Evolutionary conservation across 78 protist genomes (phyloP).

Genomic region (Tieghemostelium lacteum): DNA sequence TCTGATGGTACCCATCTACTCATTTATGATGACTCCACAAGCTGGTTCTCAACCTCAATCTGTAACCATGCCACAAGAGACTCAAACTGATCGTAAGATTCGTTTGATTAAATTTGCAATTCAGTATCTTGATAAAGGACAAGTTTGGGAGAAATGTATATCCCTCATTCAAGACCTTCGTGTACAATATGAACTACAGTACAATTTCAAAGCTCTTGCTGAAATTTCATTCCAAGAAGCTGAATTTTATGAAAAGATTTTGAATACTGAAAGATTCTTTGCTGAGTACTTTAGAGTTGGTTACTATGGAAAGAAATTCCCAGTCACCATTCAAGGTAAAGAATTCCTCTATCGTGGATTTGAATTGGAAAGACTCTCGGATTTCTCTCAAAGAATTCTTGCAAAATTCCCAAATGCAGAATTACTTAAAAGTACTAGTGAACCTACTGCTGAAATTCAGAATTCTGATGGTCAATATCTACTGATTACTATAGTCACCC

Average conservation of each 20-base stretch:
- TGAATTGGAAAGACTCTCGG: constrained; percentile 81
- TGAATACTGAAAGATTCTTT: constrained; percentile 71
- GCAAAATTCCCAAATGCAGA: constrained; percentile 84
- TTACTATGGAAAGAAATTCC: constrained; percentile 86
- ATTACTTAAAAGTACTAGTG: constrained; percentile 58
- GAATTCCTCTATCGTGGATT: constrained; percentile 84
- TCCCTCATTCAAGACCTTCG: constrained; percentile 41
- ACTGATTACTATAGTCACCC: constrained; percentile 59
- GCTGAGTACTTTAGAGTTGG: constrained; percentile 87
- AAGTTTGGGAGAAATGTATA: constrained; percentile 84
- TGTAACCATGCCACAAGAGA: constrained; percentile 41
- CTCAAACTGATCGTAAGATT: constrained; percentile 60
- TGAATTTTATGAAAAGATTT: constrained; percentile 66
- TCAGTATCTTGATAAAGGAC: constrained; percentile 72
- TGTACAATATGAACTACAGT: constrained; percentile 21
- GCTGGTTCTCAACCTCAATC: background rate
- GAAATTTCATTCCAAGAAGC: constrained; percentile 66
- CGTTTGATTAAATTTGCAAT: constrained; percentile 52
- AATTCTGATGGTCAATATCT: constrained; percentile 66
- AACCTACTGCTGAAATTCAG: constrained; percentile 51
- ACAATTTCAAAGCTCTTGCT: constrained; percentile 51
- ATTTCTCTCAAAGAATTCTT: constrained; percentile 70
- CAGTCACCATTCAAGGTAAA: constrained; percentile 57
- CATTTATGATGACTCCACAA: background rate
- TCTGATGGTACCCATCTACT: background rate